Evolutionary conservation across 1,139 yeast genomes (phyloP).

Genomic region (Protomyces arabidopsidicola): DNA sequence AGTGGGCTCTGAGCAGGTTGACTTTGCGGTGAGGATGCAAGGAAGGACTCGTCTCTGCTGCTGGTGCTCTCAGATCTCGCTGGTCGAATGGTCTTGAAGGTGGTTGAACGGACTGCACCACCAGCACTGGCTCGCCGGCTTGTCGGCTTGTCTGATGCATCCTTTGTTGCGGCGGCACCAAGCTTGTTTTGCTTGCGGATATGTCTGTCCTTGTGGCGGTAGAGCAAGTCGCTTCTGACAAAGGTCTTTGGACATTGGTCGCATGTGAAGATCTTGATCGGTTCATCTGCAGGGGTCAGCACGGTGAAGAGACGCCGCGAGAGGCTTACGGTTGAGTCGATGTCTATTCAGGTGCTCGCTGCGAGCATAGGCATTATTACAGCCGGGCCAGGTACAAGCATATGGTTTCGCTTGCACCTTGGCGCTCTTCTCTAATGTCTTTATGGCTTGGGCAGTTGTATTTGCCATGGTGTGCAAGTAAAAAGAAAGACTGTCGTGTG

Average conservation of each 20-base stretch:
- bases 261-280: conserved; percentile 22
- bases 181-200: background rate
- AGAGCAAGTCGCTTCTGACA: conserved; percentile 20
- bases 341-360: conserved; percentile 24
- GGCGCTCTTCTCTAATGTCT: background rate
- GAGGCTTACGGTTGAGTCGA: conserved; percentile 16
- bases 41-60: conserved; percentile 5
- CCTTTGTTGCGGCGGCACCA: background rate
- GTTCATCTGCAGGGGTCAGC: conserved; percentile 1
- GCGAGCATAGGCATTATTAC: conserved; percentile 22
- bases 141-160: background rate
- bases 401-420: conserved; percentile 3
- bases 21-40: background rate
- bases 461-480: too few relatives aligned
- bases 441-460: too few relatives aligned
- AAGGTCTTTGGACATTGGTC: conserved; percentile 24
- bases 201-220: conserved; percentile 25
- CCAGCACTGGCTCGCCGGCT: background rate
- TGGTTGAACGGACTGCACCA: background rate
- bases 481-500: too few relatives aligned
- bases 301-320: background rate
- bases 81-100: conserved; percentile 13
- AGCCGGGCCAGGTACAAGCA: conserved; percentile 23
- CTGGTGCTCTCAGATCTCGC: conserved; percentile 20
- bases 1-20: background rate